Evolutionary conservation across 306 rosid genomes (phyloP).

Genomic region (Quercus alba): DNA sequence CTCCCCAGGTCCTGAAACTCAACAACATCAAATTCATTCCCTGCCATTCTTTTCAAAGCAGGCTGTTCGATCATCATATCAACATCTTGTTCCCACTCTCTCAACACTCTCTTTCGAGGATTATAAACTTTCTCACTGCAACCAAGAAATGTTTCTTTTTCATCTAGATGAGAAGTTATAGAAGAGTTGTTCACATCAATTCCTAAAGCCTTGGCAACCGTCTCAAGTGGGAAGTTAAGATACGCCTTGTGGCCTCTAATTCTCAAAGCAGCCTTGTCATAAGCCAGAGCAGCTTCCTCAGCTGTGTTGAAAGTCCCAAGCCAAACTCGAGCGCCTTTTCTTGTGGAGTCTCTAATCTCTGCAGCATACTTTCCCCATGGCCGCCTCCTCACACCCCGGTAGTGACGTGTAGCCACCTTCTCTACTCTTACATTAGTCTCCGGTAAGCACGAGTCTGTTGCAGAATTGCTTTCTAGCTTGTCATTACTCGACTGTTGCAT

Average conservation of each 20-base stretch:
- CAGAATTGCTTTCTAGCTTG: slow-evolving; percentile 15
- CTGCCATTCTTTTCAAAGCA: slow-evolving; percentile 34
- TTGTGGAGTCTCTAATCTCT: slow-evolving; percentile 79
- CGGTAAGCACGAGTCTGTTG: neutral
- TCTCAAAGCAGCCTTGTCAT: slow-evolving; percentile 92
- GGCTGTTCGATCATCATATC: slow-evolving; percentile 35
- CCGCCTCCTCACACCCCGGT: slow-evolving; percentile 88
- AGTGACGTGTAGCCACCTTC: slow-evolving; percentile 41
- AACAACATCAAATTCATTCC: slow-evolving; percentile 43
- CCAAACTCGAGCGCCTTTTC: slow-evolving; percentile 87
- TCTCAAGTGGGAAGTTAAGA: slow-evolving; percentile 77
- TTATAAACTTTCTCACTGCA: slow-evolving; percentile 9
- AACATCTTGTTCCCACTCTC: slow-evolving; percentile 39
- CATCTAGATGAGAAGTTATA: neutral
- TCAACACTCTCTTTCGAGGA: slow-evolving; percentile 33
- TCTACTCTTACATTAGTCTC: slow-evolving; percentile 18
- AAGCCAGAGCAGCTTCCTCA: slow-evolving; percentile 92
- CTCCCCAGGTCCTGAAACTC: slow-evolving; percentile 84
- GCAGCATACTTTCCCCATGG: slow-evolving; percentile 99
- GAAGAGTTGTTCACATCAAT: slow-evolving; percentile 2
- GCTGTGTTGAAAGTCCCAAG: slow-evolving; percentile 90
- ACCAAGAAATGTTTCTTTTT: neutral
- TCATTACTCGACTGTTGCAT: slow-evolving; percentile 10
- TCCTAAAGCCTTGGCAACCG: slow-evolving; percentile 42
- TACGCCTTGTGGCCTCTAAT: slow-evolving; percentile 77